Evolutionary conservation across 148 eudicot species (phyloP).

Genomic region (Chenopodium quinoa): DNA sequence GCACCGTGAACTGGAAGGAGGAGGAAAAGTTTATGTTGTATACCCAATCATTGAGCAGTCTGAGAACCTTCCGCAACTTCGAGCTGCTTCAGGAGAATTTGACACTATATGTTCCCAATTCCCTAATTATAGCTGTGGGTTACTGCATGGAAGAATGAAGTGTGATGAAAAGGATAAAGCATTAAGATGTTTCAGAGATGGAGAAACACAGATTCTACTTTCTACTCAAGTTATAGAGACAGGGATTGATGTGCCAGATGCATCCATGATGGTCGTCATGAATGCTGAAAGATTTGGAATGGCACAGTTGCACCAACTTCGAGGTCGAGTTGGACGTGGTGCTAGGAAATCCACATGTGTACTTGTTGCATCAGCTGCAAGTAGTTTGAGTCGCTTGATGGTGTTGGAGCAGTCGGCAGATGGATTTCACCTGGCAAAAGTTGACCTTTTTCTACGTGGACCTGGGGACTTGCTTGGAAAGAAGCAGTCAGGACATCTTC

Average conservation of each 20-base stretch:
- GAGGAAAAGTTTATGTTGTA: conserved; percentile 84
- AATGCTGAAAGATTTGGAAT: conserved; percentile 96
- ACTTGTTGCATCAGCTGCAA: conserved; percentile 47
- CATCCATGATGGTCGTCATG: conserved; percentile 98
- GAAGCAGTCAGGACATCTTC: conserved; percentile 97
- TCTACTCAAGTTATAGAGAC: conserved; percentile 90
- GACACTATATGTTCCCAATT: conserved; percentile 58
- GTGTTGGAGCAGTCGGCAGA: conserved; percentile 73
- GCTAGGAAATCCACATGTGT: conserved; percentile 76
- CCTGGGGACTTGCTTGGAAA: conserved; percentile 99
- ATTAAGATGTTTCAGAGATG: conserved; percentile 61
- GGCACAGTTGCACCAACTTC: conserved; percentile 93
- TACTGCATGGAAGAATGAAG: conserved; percentile 85
- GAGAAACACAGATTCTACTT: conserved; percentile 75
- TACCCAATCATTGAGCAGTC: conserved; percentile 82
- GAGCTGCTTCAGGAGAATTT: conserved; percentile 81
- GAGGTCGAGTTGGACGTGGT: conserved; percentile 97
- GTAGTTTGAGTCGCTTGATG: conserved; percentile 62
- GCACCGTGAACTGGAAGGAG: conserved; percentile 57
- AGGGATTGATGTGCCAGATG: conserved; percentile 95
- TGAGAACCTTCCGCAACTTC: conserved; percentile 90
- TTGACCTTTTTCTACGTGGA: conserved; percentile 85
- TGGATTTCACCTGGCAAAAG: conserved; percentile 81
- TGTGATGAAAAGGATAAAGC: conserved; percentile 83
- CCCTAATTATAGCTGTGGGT: conserved; percentile 61